Evolutionary conservation across 495 filamentous ascomycete species (phyloP).

Genomic region (Hyaloscypha bicolor): DNA sequence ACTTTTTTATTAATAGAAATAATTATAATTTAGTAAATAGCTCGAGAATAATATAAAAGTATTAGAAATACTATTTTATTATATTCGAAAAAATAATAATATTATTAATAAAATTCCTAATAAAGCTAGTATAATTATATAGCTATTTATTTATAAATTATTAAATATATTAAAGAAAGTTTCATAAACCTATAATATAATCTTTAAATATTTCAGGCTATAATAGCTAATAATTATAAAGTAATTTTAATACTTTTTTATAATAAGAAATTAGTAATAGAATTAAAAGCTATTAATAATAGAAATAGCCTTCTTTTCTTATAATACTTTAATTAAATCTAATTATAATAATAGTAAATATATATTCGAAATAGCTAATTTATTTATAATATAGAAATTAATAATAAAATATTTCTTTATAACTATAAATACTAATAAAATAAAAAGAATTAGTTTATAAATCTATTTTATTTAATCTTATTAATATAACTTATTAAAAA

Average conservation of each 20-base stretch:
- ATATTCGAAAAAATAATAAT: neutral
- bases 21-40: too few relatives aligned
- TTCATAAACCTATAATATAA: neutral
- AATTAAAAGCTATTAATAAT: neutral
- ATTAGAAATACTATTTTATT: neutral
- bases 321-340: neutral
- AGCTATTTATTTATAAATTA: neutral
- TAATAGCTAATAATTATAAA: neutral
- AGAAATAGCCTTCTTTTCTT: neutral
- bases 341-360: neutral
- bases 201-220: neutral
- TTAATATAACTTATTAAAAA: too few relatives aligned
- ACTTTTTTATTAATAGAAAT: neutral
- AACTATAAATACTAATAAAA: too few relatives aligned
- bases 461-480: too few relatives aligned
- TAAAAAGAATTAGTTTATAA: too few relatives aligned
- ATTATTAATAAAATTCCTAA: neutral
- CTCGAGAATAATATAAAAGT: neutral
- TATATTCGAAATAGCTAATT: neutral
- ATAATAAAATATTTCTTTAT: neutral
- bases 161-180: neutral
- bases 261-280: conserved; percentile 1
- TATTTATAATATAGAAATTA: neutral
- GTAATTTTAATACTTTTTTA: neutral
- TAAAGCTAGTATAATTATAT: neutral